Evolutionary conservation across 306 rosid genomes (phyloP), one percentile per base, ranked within the genome.

Genomic region (Alnus rubra): DNA sequence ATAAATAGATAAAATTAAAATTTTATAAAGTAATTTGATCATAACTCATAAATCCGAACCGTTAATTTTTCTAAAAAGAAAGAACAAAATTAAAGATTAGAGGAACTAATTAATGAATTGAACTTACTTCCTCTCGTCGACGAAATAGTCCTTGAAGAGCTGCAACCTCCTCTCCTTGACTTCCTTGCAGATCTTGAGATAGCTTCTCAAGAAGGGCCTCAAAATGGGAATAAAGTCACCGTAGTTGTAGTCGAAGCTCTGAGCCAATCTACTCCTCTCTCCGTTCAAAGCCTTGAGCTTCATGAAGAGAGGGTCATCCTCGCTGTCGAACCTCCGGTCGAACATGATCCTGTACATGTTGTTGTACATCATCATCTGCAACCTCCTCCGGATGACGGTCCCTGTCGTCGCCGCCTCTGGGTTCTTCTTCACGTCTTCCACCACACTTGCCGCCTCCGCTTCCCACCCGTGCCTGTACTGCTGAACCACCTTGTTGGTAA

Each of bases 361-460:
- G 83, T 94, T 94, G 86, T 94, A 94, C 98, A 94, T 94, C 98
- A 94, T 82, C 2, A 94, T 86, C 78, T 94, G 98, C 53, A 94
- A 71, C 54, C 97, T 52, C 71, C 73, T 77, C 28, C 98, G 52
- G 5, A 94, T 48, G 30, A 94, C 97, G 78, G 79, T 72, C 44
- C 98, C 98, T 0, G 31, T 64, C 2, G 55, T 58, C 37, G 96
- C 80, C 0, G 98, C 84, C 1, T 84, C 92, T 0, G 91, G 86
- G 7, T 80, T 76, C 9, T 82, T 83, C 79, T 75, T 85, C 8
- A 94, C 91, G 16, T 94, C 98, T 2, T 92, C 90, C 1, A 94
- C 98, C 4, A 92, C 98, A 4, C 81, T 54, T 2, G 82, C 93
- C 0, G 91, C 97, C 84, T 94, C 98, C 0, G 68, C 62, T 37